A percentile compares a stretch with the other conserved stretches of the same genome.
Evolutionary conservation across 2,329 filamentous ascomycete genomes (phyloP).

Genomic region (Tolypocladium pustulatum): DNA sequence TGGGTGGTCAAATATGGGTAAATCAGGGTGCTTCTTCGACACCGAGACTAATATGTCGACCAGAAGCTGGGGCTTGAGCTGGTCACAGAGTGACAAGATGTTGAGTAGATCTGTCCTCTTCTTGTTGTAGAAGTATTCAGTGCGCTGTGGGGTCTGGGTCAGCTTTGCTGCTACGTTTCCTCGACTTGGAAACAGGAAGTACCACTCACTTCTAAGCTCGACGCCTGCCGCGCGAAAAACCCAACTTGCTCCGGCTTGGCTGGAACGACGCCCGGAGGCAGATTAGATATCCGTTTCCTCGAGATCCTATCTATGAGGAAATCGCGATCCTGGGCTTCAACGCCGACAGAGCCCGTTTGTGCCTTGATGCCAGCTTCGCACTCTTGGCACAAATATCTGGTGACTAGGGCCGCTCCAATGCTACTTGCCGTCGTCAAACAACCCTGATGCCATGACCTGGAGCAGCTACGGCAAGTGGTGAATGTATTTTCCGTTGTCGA

Average conservation of each 20-base stretch:
- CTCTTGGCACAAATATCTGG: conserved; percentile 9
- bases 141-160: conserved; percentile 15
- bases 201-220: conserved; percentile 21
- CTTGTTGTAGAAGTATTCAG: conserved; percentile 27
- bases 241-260: conserved; percentile 27
- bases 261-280: conserved; percentile 21
- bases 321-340: conserved; percentile 8
- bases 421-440: conserved; percentile 7
- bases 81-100: conserved; percentile 29
- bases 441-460: conserved; percentile 13
- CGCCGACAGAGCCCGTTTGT: conserved; percentile 2
- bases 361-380: conserved; percentile 4
- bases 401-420: not conserved
- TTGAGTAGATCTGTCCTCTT: conserved; percentile 27
- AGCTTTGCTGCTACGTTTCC: not conserved
- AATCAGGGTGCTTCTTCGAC: conserved; percentile 29
- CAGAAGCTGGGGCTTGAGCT: conserved; percentile 28
- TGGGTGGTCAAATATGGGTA: conserved; percentile 30
- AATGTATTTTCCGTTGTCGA: conserved; percentile 2
- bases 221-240: conserved; percentile 23
- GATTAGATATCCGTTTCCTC: conserved; percentile 17
- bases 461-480: conserved; percentile 11
- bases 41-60: conserved; percentile 30
- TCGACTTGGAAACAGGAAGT: too few relatives aligned
- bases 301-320: conserved; percentile 20